These are phyloP conservation scores for Sugiyamaella sp. DNA, from an alignment of 1,139 yeast genomes.

Conservation along the genomic window DNA sequence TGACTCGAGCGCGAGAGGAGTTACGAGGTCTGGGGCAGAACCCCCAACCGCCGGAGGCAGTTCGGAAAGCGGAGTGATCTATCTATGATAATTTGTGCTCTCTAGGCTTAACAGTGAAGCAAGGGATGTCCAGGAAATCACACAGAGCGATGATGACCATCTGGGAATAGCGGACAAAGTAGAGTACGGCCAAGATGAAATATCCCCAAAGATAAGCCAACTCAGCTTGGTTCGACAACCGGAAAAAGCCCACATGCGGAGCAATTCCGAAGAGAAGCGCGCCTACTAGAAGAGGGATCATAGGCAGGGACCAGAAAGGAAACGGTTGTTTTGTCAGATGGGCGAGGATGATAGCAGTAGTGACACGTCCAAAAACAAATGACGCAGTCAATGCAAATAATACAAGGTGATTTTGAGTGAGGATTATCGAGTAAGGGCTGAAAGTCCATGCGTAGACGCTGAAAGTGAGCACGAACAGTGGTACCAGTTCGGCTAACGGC, in stretches of 20 bases:
- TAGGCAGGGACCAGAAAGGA: slow-evolving; percentile 51
- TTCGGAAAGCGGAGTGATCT: no score
- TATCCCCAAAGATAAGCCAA: slow-evolving; percentile 41
- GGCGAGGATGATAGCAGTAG: slow-evolving; percentile 57
- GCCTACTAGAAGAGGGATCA: slow-evolving; percentile 43
- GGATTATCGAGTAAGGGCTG: slow-evolving; percentile 43
- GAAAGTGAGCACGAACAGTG: slow-evolving; percentile 37
- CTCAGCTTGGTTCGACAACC: slow-evolving; percentile 36
- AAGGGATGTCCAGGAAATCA: not conserved
- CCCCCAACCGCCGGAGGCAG: no score
- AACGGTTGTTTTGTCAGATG: slow-evolving; percentile 71
- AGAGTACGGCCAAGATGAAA: slow-evolving; percentile 36
- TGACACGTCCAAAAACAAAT: slow-evolving; percentile 69
- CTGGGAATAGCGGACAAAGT: slow-evolving; percentile 43
- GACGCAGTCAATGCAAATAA: slow-evolving; percentile 65
- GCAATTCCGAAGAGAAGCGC: slow-evolving; percentile 42
- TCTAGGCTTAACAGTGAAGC: not conserved
- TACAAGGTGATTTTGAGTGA: slow-evolving; percentile 51
- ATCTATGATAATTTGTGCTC: slow-evolving; percentile 2
- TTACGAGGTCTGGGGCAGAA: no score
- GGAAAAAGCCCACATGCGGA: slow-evolving; percentile 36
- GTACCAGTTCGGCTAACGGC: slow-evolving; percentile 44
- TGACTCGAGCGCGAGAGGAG: no score
- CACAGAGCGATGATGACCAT: slow-evolving; percentile 39
- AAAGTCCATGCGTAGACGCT: slow-evolving; percentile 43